These are phyloP conservation scores for Arabidopsis thaliana DNA, from an alignment of 345 rosid genomes.

Conservation along the genomic window DNA sequence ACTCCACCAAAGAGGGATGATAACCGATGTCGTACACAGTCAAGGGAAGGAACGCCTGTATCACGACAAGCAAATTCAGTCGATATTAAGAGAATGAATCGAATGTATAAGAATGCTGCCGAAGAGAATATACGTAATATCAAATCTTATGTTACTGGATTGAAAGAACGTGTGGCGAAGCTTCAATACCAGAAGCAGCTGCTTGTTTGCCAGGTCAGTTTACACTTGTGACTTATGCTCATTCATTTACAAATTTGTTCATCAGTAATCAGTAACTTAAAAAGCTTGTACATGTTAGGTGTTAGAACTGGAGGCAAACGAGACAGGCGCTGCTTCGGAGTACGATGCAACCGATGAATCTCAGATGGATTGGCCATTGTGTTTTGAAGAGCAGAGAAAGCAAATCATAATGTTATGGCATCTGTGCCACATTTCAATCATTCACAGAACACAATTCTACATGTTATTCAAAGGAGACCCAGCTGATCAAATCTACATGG, in stretches of 20 bases:
- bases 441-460: slow-evolving; percentile 90
- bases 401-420: slow-evolving; percentile 97
- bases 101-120: slow-evolving; percentile 94
- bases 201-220: slow-evolving; percentile 88
- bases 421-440: slow-evolving; percentile 87
- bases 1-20: slow-evolving; percentile 55
- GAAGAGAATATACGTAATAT: slow-evolving; percentile 91
- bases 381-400: slow-evolving; percentile 84
- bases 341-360: slow-evolving; percentile 51
- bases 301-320: slow-evolving; percentile 78
- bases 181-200: slow-evolving; percentile 98
- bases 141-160: slow-evolving; percentile 79
- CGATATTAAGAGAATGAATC: slow-evolving; percentile 89
- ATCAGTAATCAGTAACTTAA: slow-evolving; percentile 7
- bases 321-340: slow-evolving; percentile 49
- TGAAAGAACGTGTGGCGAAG: slow-evolving; percentile 95
- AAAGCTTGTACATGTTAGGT: slow-evolving; percentile 54
- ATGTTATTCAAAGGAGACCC: slow-evolving; percentile 83
- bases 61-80: slow-evolving; percentile 67
- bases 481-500: slow-evolving; percentile 86
- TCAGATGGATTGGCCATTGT: slow-evolving; percentile 70
- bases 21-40: slow-evolving; percentile 41
- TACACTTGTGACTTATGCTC: slow-evolving; percentile 23
- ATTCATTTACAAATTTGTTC: not conserved
- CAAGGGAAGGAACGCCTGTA: slow-evolving; percentile 71